Evolutionary conservation across 768 basidiomycete species (phyloP), one percentile per base, ranked within the genome.

Genomic region (Lactarius deliciosus): DNA sequence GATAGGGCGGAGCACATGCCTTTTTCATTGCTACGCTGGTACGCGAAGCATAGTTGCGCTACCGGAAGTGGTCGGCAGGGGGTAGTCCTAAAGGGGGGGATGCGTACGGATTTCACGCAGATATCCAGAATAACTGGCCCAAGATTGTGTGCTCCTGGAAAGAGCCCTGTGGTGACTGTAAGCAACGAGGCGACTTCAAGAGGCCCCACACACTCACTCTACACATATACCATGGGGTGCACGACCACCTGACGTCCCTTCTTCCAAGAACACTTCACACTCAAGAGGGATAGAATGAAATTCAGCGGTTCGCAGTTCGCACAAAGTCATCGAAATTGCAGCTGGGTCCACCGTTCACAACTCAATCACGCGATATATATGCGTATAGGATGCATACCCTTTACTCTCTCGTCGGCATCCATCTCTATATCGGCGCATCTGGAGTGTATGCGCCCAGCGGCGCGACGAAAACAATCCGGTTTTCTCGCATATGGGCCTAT

Each of bases 51-150:
- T 20, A 71, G 32, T 53, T 71, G 70, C 11, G 70, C 70, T 71
- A 22, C 47, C n/a, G 28, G 16, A n/a, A 30, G 8, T 20, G 20
- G 55, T 60, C 40, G 63, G 18, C 32, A 16, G 8, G 25, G 28
- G 20, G 41, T 18, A 40, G 6, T 16, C 34, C 7, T 22, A 18
- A 32, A 40, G 1, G 13, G 47, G 11, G 20, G 6, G 22, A n/a
- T 15, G 55, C 63, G 15, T 57, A 71, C 70, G 70, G 10, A 71
- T 71, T 60, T 71, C 70, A 36, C 70, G 61, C 20, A 71, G 34
- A 57, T 69, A 71, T 0, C 70, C 70, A 41, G 70, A 71, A 59
- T 71, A 71, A 58, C 70, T 71, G n/a, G 70, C 68, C 70, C 70
- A 71, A 40, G 66, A 66, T 40, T 71, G 70, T 7, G 70, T 57